These are phyloP conservation scores for Epichloe elymi DNA, from an alignment of 2,329 filamentous ascomycete species.

Conservation along the genomic window DNA sequence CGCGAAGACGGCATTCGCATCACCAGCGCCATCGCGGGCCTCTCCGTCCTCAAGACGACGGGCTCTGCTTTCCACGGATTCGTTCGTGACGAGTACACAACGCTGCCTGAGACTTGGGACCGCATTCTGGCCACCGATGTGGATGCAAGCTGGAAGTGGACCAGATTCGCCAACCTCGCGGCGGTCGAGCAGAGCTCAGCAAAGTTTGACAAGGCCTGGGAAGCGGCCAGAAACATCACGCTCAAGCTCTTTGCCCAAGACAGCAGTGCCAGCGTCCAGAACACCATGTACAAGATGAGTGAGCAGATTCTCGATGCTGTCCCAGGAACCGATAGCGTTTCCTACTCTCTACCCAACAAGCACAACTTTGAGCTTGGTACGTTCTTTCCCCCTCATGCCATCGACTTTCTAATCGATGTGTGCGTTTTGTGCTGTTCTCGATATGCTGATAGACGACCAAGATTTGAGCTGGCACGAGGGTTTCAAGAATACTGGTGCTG, in stretches of 20 bases:
- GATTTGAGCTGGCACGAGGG: slow-evolving; percentile 96
- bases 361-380: slow-evolving; percentile 94
- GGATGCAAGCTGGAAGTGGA: slow-evolving; percentile 78
- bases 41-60: slow-evolving; percentile 91
- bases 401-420: not conserved
- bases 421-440: not conserved
- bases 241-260: slow-evolving; percentile 84
- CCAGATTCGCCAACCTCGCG: slow-evolving; percentile 48
- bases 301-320: slow-evolving; percentile 69
- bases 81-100: slow-evolving; percentile 85
- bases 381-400: slow-evolving; percentile 21
- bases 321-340: slow-evolving; percentile 57
- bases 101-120: slow-evolving; percentile 81
- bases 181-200: slow-evolving; percentile 51
- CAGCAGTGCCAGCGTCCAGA: slow-evolving; percentile 83
- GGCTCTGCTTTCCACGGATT: slow-evolving; percentile 94
- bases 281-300: slow-evolving; percentile 98
- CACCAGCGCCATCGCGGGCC: slow-evolving; percentile 62
- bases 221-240: slow-evolving; percentile 69
- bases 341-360: slow-evolving; percentile 89
- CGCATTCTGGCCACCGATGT: slow-evolving; percentile 92
- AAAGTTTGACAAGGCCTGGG: slow-evolving; percentile 69
- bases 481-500: slow-evolving; percentile 84
- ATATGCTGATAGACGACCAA: slow-evolving; percentile 20
- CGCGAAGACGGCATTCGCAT: slow-evolving; percentile 60